A percentile compares a stretch with the other conserved stretches of the same genome.
Evolutionary conservation across 169 alveolate genomes (phyloP).

Genomic region (Eimeria acervulina): DNA sequence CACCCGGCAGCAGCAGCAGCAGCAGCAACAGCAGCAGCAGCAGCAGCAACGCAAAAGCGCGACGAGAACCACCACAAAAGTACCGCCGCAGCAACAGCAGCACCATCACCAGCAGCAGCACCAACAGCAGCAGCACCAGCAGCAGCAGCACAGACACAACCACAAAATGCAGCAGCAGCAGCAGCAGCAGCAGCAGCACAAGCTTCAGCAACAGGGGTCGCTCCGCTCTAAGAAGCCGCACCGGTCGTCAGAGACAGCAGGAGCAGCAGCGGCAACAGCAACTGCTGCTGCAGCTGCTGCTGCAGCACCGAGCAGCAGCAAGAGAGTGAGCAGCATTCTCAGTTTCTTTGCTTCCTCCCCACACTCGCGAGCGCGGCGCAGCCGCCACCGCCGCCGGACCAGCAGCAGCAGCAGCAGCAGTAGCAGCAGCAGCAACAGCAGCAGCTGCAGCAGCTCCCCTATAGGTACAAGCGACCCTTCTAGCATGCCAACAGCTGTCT

Average conservation of each 20-base stretch:
- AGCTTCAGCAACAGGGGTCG: background rate
- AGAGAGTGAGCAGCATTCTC: background rate
- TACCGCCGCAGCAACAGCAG: too few species aligned
- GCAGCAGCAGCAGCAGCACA: background rate
- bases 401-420: slow-evolving; percentile 7
- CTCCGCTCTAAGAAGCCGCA: background rate
- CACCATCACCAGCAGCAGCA: too few species aligned
- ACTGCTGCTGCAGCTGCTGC: background rate
- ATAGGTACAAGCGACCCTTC: background rate
- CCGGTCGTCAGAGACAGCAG: background rate
- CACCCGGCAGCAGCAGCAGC: slow-evolving; percentile 12
- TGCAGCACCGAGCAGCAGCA: background rate
- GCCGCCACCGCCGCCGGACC: background rate
- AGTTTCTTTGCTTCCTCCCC: background rate
- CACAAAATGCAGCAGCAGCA: background rate
- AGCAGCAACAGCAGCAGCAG: slow-evolving; percentile 5
- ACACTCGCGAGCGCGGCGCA: background rate
- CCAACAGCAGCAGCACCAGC: background rate
- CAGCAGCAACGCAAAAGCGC: too few species aligned
- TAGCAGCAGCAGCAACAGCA: slow-evolving; percentile 32
- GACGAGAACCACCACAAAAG: too few species aligned
- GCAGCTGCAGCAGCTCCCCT: slow-evolving; percentile 15
- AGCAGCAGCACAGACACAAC: background rate
- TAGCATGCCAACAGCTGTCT: slow-evolving; percentile 2
- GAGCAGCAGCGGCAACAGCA: background rate